Percentiles rank a stretch among this genome's conserved stretches.
These are phyloP conservation scores for Metschnikowia koreensis DNA, from an alignment of 805 yeast species.

Conservation along the genomic window DNA sequence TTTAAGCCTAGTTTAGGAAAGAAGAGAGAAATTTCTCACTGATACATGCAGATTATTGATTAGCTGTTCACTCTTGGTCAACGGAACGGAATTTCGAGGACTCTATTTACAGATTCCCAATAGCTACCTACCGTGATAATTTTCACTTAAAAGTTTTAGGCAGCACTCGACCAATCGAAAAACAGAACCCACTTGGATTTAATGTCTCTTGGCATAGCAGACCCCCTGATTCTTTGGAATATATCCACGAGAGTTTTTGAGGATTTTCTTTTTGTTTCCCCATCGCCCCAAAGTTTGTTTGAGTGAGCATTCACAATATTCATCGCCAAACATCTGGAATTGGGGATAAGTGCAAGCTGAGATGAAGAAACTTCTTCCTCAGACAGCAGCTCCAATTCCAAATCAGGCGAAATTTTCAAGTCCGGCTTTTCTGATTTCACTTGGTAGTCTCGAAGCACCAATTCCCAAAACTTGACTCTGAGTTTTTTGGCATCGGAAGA, in stretches of 20 bases:
- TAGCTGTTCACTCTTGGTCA: neutral
- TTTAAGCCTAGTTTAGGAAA: neutral
- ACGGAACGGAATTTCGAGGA: neutral
- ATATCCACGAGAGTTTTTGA: slow-evolving; percentile 4
- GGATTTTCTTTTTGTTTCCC: neutral
- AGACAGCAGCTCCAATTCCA: neutral
- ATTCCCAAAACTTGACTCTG: slow-evolving; percentile 30
- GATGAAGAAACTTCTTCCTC: neutral
- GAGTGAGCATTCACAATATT: slow-evolving; percentile 7
- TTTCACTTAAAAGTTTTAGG: neutral
- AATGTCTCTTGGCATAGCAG: slow-evolving; percentile 9
- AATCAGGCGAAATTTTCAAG: neutral
- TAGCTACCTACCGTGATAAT: neutral
- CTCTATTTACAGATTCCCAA: neutral
- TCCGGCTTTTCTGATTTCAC: neutral
- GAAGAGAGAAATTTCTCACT: neutral
- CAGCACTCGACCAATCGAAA: slow-evolving; percentile 15
- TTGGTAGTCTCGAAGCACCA: slow-evolving; percentile 26
- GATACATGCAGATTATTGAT: neutral
- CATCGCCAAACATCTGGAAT: slow-evolving; percentile 17
- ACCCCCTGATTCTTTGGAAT: slow-evolving; percentile 10
- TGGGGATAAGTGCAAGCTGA: slow-evolving; percentile 9
- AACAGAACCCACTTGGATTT: slow-evolving; percentile 14
- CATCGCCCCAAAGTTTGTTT: neutral
- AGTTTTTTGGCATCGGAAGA: slow-evolving; percentile 27